Evolutionary conservation across 805 yeast genomes (phyloP).

Genomic region (Torulaspora quercuum): DNA sequence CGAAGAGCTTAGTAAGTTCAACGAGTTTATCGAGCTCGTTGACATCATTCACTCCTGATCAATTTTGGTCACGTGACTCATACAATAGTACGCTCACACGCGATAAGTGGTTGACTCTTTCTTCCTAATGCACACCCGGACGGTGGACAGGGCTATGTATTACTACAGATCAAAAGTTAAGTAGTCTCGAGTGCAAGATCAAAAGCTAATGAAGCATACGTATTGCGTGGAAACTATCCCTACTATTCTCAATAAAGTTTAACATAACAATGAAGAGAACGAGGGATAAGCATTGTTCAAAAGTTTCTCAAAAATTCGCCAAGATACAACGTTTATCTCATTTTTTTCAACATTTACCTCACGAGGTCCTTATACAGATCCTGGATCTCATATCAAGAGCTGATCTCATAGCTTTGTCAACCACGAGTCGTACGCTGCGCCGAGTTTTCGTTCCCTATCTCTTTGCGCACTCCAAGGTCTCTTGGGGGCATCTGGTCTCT

Average conservation of each 20-base stretch:
- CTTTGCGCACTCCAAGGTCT: conserved; percentile 15
- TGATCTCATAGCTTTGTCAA: conserved; percentile 18
- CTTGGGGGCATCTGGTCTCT: conserved; percentile 17
- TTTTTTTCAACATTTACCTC: conserved; percentile 17
- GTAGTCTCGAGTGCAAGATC: too few species aligned
- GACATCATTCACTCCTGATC: conserved; percentile 19
- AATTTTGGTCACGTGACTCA: conserved; percentile 5
- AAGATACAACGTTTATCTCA: background rate
- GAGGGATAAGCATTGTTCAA: background rate
- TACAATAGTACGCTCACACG: too few species aligned
- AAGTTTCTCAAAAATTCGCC: background rate
- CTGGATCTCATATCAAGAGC: conserved; percentile 9
- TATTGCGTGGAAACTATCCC: too few species aligned
- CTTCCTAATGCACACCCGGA: too few species aligned
- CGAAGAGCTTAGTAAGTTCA: conserved; percentile 32
- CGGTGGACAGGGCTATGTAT: background rate
- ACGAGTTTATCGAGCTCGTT: conserved; percentile 24
- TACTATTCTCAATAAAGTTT: too few species aligned
- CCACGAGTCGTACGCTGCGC: conserved; percentile 15
- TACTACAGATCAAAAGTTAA: too few species aligned
- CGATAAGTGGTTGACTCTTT: too few species aligned
- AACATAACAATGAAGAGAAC: conserved; percentile 4
- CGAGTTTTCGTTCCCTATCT: conserved; percentile 15
- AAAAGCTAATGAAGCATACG: too few species aligned
- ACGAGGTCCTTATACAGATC: conserved; percentile 18